phyloP scores from a whole-genome alignment of 2,329 filamentous ascomycete genomes.

The Penicillium concentricum region DNA sequence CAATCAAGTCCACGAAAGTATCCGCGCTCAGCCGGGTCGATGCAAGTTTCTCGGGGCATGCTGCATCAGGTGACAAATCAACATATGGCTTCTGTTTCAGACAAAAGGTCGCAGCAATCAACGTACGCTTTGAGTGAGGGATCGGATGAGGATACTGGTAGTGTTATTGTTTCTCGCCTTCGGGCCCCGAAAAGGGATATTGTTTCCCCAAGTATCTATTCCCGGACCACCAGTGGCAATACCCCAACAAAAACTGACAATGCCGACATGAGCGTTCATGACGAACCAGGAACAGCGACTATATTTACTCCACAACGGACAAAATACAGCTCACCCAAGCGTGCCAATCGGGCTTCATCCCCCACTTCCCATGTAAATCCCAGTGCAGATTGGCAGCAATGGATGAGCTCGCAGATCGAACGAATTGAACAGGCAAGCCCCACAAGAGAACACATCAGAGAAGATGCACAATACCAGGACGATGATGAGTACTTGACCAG shows the following conservation, averaged over 20 bases:
- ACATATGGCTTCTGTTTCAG: neutral
- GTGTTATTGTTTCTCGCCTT: slow-evolving; percentile 17
- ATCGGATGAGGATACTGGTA: slow-evolving; percentile 21
- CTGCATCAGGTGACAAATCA: neutral
- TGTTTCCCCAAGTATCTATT: slow-evolving; percentile 45
- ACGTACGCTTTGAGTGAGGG: slow-evolving; percentile 4
- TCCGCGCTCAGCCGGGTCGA: slow-evolving; percentile 1
- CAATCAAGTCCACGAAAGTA: slow-evolving; percentile 23
- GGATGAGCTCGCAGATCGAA: slow-evolving; percentile 39
- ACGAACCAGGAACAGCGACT: slow-evolving; percentile 38
- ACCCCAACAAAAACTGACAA: slow-evolving; percentile 21
- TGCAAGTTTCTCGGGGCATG: slow-evolving; percentile 1
- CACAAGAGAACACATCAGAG: slow-evolving; percentile 37
- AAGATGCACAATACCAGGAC: slow-evolving; percentile 39
- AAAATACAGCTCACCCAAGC: slow-evolving; percentile 33
- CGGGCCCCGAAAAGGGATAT: slow-evolving; percentile 9
- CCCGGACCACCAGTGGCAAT: slow-evolving; percentile 39
- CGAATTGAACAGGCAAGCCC: slow-evolving; percentile 29
- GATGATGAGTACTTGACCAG: slow-evolving; percentile 20
- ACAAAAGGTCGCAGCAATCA: neutral
- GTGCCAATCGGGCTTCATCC: slow-evolving; percentile 1
- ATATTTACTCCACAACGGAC: slow-evolving; percentile 35
- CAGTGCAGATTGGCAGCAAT: slow-evolving; percentile 39
- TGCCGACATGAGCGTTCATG: slow-evolving; percentile 8
- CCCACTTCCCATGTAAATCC: slow-evolving; percentile 15